A percentile compares a stretch with the other conserved stretches of the same genome.
Evolutionary conservation across 371 early-diverging fungal species (phyloP).

Genomic region (Smittium culicis): DNA sequence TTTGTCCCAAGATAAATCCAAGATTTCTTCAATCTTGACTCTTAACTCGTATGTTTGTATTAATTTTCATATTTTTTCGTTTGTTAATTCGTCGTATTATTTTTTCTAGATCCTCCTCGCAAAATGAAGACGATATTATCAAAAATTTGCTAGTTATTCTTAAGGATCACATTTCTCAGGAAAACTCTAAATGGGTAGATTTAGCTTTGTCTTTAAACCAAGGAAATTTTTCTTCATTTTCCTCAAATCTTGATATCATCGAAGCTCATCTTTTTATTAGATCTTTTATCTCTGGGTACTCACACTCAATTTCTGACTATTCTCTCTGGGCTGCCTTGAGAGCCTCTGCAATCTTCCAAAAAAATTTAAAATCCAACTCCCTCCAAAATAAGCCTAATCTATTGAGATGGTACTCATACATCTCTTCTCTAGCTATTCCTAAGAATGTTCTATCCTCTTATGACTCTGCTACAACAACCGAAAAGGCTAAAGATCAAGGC

Average conservation of each 20-base stretch:
- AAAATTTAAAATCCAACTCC: conserved; percentile 49
- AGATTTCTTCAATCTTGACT: not conserved
- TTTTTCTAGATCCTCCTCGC: not conserved
- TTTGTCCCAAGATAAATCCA: not conserved
- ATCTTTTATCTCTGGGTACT: conserved; percentile 69
- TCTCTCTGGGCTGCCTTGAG: conserved; percentile 78
- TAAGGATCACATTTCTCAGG: not conserved
- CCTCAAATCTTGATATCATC: conserved; percentile 45
- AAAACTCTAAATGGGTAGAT: not conserved
- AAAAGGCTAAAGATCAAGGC: conserved; percentile 57
- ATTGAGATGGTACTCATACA: conserved; percentile 67
- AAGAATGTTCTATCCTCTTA: not conserved
- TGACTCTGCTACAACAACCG: not conserved
- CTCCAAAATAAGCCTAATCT: conserved; percentile 55
- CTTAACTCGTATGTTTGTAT: not conserved
- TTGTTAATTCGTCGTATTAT: not conserved
- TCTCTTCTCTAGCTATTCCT: conserved; percentile 47
- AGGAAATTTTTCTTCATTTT: conserved; percentile 25
- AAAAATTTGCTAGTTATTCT: not conserved
- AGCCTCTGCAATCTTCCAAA: conserved; percentile 62
- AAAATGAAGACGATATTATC: not conserved
- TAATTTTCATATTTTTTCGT: not conserved
- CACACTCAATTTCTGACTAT: conserved; percentile 64
- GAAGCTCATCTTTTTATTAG: conserved; percentile 66
- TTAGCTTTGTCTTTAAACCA: not conserved